Percentiles rank a stretch among this genome's conserved stretches.
These are phyloP conservation scores for Tephrocybe sp. DNA, from an alignment of 768 basidiomycete species.

Conservation along the genomic window DNA sequence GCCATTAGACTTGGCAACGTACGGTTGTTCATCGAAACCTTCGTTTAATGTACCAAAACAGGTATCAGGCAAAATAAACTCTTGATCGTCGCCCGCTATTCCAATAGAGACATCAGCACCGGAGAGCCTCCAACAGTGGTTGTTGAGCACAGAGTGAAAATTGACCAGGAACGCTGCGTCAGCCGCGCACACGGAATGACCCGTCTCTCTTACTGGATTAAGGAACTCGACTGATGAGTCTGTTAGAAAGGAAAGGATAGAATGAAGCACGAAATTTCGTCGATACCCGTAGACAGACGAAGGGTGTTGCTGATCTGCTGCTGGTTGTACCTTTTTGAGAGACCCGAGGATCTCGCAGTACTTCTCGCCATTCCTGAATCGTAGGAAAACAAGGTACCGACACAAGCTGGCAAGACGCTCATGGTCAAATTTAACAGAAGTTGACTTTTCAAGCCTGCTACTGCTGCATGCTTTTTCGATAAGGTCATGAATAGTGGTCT, in stretches of 20 bases:
- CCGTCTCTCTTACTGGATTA: too few relatives aligned
- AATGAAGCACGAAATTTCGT: conserved; percentile 30
- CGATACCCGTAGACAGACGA: conserved; percentile 29
- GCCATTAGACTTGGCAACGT: not conserved
- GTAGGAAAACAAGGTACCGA: conserved; percentile 53
- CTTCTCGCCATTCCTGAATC: conserved; percentile 55
- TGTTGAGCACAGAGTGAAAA: conserved; percentile 35
- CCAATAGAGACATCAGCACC: conserved; percentile 56
- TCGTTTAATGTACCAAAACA: conserved; percentile 58
- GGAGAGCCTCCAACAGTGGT: conserved; percentile 48
- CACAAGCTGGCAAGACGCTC: conserved; percentile 37
- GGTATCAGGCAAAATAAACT: conserved; percentile 54
- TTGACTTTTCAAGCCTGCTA: conserved; percentile 23
- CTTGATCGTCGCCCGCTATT: conserved; percentile 51
- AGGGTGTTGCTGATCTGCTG: conserved; percentile 21
- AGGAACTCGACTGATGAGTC: conserved; percentile 22
- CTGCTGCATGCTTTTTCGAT: conserved; percentile 30
- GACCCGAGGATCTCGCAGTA: conserved; percentile 42
- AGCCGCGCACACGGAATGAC: too few relatives aligned
- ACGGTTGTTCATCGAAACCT: conserved; percentile 43
- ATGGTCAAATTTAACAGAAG: conserved; percentile 28
- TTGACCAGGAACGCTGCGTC: too few relatives aligned
- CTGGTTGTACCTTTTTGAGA: conserved; percentile 20
- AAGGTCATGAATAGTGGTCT: conserved; percentile 36
- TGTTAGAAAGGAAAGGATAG: conserved; percentile 31